These are phyloP conservation scores for Rhizophlyctis rosea DNA, from an alignment of 192 early-diverging fungal species.

Conservation along the genomic window DNA sequence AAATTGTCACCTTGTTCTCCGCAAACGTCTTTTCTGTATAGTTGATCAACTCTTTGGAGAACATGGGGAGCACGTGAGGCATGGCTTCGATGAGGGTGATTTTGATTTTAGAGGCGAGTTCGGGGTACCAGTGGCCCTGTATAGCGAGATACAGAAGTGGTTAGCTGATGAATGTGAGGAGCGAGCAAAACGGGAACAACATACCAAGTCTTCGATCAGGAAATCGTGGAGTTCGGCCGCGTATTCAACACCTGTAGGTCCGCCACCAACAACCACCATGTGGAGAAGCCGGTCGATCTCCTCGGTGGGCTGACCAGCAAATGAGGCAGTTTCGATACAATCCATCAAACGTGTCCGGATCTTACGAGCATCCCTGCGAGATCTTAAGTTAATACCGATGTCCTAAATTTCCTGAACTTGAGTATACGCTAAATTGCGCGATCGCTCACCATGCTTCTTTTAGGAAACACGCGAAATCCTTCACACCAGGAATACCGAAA, in stretches of 20 bases:
- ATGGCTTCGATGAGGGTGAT: constrained; percentile 79
- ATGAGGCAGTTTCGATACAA: constrained; percentile 62
- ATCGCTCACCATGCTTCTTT: constrained; percentile 60
- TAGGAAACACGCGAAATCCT: constrained; percentile 56
- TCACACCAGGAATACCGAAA: constrained; percentile 61
- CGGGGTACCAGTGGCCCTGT: constrained; percentile 67
- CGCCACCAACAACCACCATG: constrained; percentile 75
- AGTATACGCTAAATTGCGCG: too few relatives aligned
- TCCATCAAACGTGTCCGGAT: constrained; percentile 77
- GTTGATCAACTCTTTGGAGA: constrained; percentile 72
- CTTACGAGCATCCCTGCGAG: constrained; percentile 77
- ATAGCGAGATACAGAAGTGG: neutral
- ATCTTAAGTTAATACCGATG: too few relatives aligned
- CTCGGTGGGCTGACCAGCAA: constrained; percentile 67
- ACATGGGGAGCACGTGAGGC: constrained; percentile 73
- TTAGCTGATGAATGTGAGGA: constrained; percentile 1
- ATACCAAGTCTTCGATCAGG: constrained; percentile 64
- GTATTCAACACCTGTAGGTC: constrained; percentile 70
- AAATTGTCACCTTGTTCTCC: constrained; percentile 68
- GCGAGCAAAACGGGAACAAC: neutral
- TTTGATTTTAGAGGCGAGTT: constrained; percentile 69
- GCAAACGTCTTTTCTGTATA: constrained; percentile 79
- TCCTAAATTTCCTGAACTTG: too few relatives aligned
- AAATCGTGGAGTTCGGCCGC: constrained; percentile 58
- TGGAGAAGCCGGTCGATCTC: constrained; percentile 69